Conservation (phyloP, 192 early-diverging fungal genomes). For the Umbelopsis ramanniana region DNA sequence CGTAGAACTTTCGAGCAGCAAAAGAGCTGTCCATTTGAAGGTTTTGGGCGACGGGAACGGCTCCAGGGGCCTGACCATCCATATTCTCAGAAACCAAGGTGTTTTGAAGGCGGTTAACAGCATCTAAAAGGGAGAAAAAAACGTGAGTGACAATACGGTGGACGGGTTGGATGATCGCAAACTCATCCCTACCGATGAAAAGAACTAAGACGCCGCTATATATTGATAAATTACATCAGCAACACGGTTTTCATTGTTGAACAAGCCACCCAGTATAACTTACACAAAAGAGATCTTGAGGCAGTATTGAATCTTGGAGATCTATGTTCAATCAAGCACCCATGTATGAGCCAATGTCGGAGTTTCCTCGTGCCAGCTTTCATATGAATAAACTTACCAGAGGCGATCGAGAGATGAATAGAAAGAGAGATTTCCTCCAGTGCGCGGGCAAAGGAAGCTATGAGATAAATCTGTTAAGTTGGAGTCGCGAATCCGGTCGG, state of each 20-base stretch:
- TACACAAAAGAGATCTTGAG: conserved; percentile 16
- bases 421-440: conserved; percentile 18
- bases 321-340: not conserved
- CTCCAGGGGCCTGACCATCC: not conserved
- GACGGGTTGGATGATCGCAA: not conserved
- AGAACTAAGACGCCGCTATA: not conserved
- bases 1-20: conserved; percentile 11
- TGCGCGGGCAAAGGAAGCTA: conserved; percentile 6
- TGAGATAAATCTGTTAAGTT: not conserved
- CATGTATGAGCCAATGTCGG: not conserved
- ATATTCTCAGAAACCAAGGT: not conserved
- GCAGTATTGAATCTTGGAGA: conserved; percentile 9
- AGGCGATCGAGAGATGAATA: conserved; percentile 19
- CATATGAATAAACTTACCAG: not conserved
- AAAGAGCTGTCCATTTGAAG: conserved; percentile 1
- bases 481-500: not conserved
- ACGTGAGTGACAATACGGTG: not conserved
- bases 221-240: not conserved
- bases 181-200: not conserved
- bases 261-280: not conserved
- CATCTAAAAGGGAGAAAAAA: not conserved
- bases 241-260: no score
- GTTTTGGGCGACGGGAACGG: not conserved
- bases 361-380: not conserved
- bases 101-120: conserved; percentile 8